Evolutionary conservation across 768 basidiomycete genomes (phyloP).

Genomic region (Postia placenta): DNA sequence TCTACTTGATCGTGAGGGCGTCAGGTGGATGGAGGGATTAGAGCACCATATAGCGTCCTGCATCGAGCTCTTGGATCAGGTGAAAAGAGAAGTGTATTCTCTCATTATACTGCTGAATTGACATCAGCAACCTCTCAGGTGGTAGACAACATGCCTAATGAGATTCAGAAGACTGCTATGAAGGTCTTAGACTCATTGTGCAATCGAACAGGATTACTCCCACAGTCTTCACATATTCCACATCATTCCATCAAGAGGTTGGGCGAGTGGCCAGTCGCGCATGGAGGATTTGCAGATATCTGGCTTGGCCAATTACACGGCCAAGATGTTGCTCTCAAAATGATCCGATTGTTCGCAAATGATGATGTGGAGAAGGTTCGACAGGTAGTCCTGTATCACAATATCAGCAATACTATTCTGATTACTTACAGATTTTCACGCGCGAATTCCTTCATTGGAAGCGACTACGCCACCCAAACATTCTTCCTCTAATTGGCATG

Average conservation of each 20-base stretch:
- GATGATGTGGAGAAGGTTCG: not conserved
- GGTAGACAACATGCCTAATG: not conserved
- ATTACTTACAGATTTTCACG: constrained; percentile 3
- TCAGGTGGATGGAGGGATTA: not conserved
- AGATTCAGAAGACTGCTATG: not conserved
- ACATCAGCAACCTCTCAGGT: not conserved
- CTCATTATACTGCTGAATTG: not conserved
- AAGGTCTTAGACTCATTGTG: not conserved
- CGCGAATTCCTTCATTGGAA: constrained; percentile 4
- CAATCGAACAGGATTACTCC: not conserved
- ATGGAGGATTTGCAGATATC: constrained; percentile 4
- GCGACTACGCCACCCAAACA: constrained; percentile 6
- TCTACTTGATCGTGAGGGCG: not conserved
- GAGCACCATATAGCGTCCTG: not conserved
- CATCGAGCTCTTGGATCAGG: not conserved
- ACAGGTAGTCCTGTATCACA: not conserved
- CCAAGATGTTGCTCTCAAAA: constrained; percentile 1
- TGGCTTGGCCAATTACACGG: constrained; percentile 1
- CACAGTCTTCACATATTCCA: not conserved
- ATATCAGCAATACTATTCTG: not conserved
- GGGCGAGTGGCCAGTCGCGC: not conserved
- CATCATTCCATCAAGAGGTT: too few relatives aligned
- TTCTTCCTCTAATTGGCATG: constrained; percentile 2
- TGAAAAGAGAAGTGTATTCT: not conserved
- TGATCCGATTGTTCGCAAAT: not conserved